Percentiles rank a stretch among this genome's conserved stretches.
Conservation (phyloP, 1,284 basidiomycete genomes). For the Leccinum insigne region DNA sequence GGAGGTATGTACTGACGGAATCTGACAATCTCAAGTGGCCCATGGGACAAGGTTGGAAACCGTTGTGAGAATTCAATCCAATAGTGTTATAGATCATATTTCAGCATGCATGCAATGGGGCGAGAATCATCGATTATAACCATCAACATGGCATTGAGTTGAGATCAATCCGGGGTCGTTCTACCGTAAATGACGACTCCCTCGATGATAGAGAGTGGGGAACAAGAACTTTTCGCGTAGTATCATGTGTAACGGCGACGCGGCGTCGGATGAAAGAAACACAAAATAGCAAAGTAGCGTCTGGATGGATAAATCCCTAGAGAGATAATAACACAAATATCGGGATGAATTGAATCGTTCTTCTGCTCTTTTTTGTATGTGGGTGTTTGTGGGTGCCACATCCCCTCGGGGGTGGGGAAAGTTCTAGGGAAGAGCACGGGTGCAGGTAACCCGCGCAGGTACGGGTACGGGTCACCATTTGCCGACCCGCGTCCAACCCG, state of each 20-base stretch:
- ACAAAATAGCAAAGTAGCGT: constrained; percentile 10
- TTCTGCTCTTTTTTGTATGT: not conserved
- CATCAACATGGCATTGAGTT: not conserved
- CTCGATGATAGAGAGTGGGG: not conserved
- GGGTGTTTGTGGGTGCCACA: not conserved
- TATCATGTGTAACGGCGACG: constrained; percentile 24
- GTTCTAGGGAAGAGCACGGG: too few relatives aligned
- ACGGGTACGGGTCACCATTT: too few relatives aligned
- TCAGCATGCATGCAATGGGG: not conserved
- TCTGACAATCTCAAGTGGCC: constrained; percentile 64
- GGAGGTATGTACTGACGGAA: constrained; percentile 28
- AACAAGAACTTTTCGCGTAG: constrained; percentile 4
- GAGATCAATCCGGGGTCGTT: not conserved
- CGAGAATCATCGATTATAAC: not conserved
- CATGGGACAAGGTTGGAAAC: constrained; percentile 57
- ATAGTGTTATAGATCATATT: not conserved
- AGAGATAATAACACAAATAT: constrained; percentile 13
- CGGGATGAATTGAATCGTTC: not conserved
- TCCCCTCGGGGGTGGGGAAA: not conserved
- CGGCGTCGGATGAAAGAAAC: constrained; percentile 20
- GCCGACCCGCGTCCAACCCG: too few relatives aligned
- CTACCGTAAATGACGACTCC: not conserved
- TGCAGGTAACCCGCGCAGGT: too few relatives aligned
- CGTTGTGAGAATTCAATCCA: constrained; percentile 30
- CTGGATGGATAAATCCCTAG: constrained; percentile 15